phyloP scores from a whole-genome alignment of 345 rosid genomes.

The Crucihimalaya himalaica region DNA sequence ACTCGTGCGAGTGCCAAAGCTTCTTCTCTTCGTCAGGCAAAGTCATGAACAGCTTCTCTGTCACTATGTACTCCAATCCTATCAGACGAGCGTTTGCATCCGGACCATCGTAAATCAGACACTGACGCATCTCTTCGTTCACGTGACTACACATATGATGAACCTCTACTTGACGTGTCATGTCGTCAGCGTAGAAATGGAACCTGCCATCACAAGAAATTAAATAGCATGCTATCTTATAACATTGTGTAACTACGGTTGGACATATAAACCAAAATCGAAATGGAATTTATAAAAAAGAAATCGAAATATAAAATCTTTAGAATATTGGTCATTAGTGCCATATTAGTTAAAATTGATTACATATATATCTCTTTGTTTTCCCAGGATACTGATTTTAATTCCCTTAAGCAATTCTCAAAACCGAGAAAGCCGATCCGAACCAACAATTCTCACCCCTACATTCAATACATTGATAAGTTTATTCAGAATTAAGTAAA shows the following conservation, averaged over 20 bases:
- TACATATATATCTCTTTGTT: too few species aligned
- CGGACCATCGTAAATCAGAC: conserved; percentile 65
- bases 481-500: neutral
- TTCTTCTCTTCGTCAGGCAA: conserved; percentile 73
- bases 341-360: neutral
- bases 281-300: neutral
- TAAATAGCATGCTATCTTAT: neutral
- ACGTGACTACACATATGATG: conserved; percentile 78
- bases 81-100: conserved; percentile 55
- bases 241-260: neutral
- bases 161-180: conserved; percentile 77
- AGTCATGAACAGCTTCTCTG: conserved; percentile 66
- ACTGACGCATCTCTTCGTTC: conserved; percentile 84
- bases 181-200: conserved; percentile 68
- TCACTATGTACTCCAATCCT: conserved; percentile 71
- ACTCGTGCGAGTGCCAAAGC: conserved; percentile 77
- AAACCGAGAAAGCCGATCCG: neutral
- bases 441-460: neutral
- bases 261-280: neutral
- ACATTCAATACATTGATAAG: neutral
- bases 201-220: conserved; percentile 46
- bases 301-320: too few species aligned
- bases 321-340: neutral
- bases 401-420: neutral
- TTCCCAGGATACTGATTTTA: neutral